Base-by-base conservation (phyloP, 352 stramenopile species). In the Globisporangium polare region DNA sequence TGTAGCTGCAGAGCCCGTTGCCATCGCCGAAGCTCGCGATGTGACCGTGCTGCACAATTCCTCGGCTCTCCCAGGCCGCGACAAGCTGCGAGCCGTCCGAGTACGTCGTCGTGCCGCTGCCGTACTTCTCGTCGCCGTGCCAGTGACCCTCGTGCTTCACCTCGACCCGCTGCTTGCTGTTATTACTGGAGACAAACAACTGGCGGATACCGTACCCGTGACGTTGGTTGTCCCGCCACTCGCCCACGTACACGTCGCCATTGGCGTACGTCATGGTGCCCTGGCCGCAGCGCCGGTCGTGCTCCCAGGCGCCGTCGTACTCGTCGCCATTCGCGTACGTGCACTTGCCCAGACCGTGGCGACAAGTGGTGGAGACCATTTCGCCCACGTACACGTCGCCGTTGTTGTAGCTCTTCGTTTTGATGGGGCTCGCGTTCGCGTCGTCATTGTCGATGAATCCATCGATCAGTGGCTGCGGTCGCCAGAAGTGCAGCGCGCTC, bases 141-240 rank as follows among this genome's bases (percentile, higher is more conserved):
- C 91, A 97, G 13, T 83, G 59, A 13, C 91, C 91, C 42, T 95
- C 81, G 63, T 96, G 96, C 42, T 65, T 68, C 31, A 71, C 69
- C 9, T 59, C 54, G 27, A 72, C 63, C 4, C 59, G 63, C 26
- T 22, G 20, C 20, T 52, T 45, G 7, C 26, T 39, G 7, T 20
- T 33, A 27, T 37, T 52, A 10, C 10, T 54, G 5, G 13, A n/a
- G 18, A 20, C 24, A n/a, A 5, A 3, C 27, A 18, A 55, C 49
- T 87, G 72, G 22, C 73, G 65, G 29, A 89, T 75, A 15, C 84
- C 84, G 47, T 67, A 77, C 0, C 82, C 80, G 31, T 91, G 74
- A 6, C 72, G 78, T 27, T 68, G 53, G 53, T 85, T 71, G 15
- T 47, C n/a, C 45, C 73, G 17, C 81, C 80, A 93, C 45, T 79